Conservation (phyloP, 2,329 filamentous ascomycete genomes). For the Phyllosticta capitalensis region DNA sequence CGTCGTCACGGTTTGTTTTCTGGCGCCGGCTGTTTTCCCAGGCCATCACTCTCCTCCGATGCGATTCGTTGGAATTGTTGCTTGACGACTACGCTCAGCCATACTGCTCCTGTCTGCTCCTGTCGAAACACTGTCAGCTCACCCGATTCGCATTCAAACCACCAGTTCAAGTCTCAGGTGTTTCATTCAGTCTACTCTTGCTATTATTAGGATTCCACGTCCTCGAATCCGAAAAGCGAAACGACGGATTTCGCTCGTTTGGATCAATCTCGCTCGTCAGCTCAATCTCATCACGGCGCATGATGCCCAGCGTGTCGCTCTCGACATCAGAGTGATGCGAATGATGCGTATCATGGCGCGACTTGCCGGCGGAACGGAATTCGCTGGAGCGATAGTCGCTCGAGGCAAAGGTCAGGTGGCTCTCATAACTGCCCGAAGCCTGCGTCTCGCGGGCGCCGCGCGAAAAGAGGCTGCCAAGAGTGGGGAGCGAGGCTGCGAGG, state of each 20-base stretch:
- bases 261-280: not conserved
- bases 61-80: no score
- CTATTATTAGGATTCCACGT: not conserved
- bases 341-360: not conserved
- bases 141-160: no score
- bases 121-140: no score
- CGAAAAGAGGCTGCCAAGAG: conserved; percentile 14
- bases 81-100: no score
- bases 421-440: not conserved
- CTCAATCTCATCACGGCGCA: not conserved
- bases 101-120: no score
- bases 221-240: not conserved
- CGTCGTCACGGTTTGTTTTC: no score
- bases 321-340: not conserved
- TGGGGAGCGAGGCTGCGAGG: conserved; percentile 25
- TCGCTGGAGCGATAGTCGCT: not conserved
- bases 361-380: not conserved
- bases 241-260: not conserved
- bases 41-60: no score
- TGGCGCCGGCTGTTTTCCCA: no score
- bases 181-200: not conserved
- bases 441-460: not conserved
- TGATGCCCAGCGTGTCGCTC: not conserved
- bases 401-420: not conserved
- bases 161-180: not conserved